Evolutionary conservation across 371 early-diverging fungal species (phyloP).

Genomic region (Syncephalastrum sp.): DNA sequence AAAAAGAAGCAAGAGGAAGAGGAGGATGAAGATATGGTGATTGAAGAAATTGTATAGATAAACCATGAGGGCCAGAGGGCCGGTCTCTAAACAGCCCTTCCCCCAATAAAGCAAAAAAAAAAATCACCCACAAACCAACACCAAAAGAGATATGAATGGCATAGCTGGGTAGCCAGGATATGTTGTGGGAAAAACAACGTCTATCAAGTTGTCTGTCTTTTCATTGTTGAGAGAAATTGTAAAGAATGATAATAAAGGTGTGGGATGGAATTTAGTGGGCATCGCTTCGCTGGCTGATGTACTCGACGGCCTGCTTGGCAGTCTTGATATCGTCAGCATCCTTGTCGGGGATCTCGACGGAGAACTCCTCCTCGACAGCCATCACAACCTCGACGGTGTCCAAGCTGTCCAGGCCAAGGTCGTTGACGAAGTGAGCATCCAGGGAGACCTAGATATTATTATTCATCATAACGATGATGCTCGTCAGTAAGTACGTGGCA

Average conservation of each 20-base stretch:
- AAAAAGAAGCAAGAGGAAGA: conserved; percentile 28
- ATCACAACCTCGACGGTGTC: conserved; percentile 98
- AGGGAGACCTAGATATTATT: conserved; percentile 64
- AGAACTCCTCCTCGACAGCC: conserved; percentile 99
- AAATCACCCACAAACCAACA: conserved; percentile 28
- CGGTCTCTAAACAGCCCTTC: neutral
- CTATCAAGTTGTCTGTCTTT: neutral
- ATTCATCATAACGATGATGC: too few relatives aligned
- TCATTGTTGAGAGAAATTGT: neutral
- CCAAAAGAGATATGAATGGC: neutral
- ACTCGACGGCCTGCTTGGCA: conserved; percentile 86
- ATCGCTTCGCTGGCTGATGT: conserved; percentile 73
- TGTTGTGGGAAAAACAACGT: neutral
- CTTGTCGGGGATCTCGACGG: conserved; percentile 95
- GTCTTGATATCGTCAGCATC: conserved; percentile 95
- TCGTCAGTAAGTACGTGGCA: too few relatives aligned
- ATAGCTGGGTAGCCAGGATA: neutral
- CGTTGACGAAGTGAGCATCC: conserved; percentile 86
- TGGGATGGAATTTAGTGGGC: conserved; percentile 61
- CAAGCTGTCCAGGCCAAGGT: conserved; percentile 93
- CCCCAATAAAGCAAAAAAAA: neutral
- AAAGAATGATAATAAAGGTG: neutral
- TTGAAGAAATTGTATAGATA: conserved; percentile 55
- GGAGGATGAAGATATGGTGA: conserved; percentile 54
- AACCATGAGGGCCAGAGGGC: neutral